Evolutionary conservation across 2,329 filamentous ascomycete species (phyloP).

Genomic region (Fusarium tjaetaba): DNA sequence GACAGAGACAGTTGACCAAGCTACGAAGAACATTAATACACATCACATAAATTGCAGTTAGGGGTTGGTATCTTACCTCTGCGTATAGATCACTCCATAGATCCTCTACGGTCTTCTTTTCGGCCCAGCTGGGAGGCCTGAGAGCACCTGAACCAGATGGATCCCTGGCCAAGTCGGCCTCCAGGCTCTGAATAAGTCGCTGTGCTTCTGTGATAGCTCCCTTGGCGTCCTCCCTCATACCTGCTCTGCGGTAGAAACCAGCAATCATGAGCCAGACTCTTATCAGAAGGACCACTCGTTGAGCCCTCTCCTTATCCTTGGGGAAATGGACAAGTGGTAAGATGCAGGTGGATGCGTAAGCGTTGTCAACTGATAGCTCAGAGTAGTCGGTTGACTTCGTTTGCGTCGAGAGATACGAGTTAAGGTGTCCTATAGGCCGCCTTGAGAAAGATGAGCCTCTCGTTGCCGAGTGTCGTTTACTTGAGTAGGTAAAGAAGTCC

Average conservation of each 20-base stretch:
- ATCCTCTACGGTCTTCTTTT: conserved; percentile 82
- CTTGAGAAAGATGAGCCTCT: conserved; percentile 55
- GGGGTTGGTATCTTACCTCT: conserved; percentile 67
- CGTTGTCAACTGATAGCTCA: conserved; percentile 53
- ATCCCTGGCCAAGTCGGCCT: conserved; percentile 71
- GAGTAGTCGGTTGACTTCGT: conserved; percentile 53
- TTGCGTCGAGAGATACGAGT: conserved; percentile 56
- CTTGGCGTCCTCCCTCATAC: conserved; percentile 80
- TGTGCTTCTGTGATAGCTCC: conserved; percentile 84
- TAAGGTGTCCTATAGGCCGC: conserved; percentile 56
- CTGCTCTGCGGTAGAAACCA: conserved; percentile 85
- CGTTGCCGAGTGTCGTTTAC: conserved; percentile 52
- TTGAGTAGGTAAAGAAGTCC: conserved; percentile 57
- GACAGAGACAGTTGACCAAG: conserved; percentile 74
- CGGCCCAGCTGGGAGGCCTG: conserved; percentile 77
- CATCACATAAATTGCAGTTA: not conserved
- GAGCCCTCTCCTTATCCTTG: conserved; percentile 61
- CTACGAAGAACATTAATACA: conserved; percentile 54
- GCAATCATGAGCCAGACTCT: conserved; percentile 92
- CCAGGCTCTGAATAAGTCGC: conserved; percentile 77
- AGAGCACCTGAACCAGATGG: conserved; percentile 70
- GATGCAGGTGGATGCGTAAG: conserved; percentile 57
- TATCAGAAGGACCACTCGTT: conserved; percentile 67
- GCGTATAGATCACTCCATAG: conserved; percentile 85
- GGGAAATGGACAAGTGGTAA: conserved; percentile 65